Conservation (phyloP, 441 rosid species). For the Lepidium campestre region DNA sequence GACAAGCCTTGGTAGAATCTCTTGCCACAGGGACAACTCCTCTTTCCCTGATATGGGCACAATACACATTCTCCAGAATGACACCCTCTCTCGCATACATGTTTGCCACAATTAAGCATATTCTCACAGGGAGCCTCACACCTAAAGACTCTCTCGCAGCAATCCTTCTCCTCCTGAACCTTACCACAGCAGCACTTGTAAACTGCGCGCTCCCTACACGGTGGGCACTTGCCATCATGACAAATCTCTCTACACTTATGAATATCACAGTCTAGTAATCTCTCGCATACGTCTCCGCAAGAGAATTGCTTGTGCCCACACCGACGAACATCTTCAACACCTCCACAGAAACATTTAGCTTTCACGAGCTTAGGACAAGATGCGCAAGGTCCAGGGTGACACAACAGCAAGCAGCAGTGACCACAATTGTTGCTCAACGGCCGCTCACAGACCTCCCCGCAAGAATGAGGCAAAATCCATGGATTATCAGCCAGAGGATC, state of each 20-base stretch:
- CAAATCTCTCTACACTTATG: conserved; percentile 63
- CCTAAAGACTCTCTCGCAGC: conserved; percentile 60
- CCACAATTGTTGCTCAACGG: conserved; percentile 63
- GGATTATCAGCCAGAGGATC: conserved; percentile 69
- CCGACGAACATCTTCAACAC: conserved; percentile 56
- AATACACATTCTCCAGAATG: conserved; percentile 70
- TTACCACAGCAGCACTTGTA: conserved; percentile 60
- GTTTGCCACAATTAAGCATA: conserved; percentile 62
- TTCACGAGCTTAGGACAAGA: conserved; percentile 73
- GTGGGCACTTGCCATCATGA: conserved; percentile 72
- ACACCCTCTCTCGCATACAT: conserved; percentile 73
- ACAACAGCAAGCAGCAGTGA: conserved; percentile 69
- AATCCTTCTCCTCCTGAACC: conserved; percentile 57
- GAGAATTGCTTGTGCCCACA: conserved; percentile 70
- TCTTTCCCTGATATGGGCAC: conserved; percentile 79
- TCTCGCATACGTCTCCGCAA: conserved; percentile 43
- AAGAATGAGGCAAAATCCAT: conserved; percentile 88
- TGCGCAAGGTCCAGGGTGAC: conserved; percentile 92
- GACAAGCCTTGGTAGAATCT: conserved; percentile 67
- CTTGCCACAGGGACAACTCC: conserved; percentile 87
- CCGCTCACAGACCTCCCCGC: conserved; percentile 73
- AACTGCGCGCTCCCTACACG: conserved; percentile 52
- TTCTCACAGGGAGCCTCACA: conserved; percentile 66
- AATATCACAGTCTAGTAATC: conserved; percentile 44
- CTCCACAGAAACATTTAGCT: conserved; percentile 58